These are phyloP conservation scores for Xylariaceae sp. DNA, from an alignment of 2,329 filamentous ascomycete species.

Conservation along the genomic window DNA sequence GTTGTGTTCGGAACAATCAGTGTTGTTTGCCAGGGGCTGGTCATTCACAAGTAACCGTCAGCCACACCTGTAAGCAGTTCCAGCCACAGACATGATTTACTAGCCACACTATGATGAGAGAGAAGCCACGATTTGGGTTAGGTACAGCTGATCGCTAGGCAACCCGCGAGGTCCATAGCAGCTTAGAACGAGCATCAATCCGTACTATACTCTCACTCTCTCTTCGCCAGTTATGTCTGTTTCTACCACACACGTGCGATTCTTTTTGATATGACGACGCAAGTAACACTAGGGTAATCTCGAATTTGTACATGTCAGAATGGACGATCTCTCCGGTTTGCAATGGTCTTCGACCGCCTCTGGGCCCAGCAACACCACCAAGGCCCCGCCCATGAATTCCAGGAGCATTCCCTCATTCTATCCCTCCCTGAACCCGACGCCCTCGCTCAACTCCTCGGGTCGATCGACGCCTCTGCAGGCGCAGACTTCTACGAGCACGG, in stretches of 20 bases:
- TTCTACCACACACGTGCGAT: constrained; percentile 17
- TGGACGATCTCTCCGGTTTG: constrained; percentile 34
- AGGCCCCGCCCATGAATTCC: constrained; percentile 27
- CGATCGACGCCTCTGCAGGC: constrained; percentile 52
- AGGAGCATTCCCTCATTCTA: constrained; percentile 30
- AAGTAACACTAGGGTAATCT: constrained; percentile 4
- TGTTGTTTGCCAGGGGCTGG: background rate
- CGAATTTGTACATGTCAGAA: constrained; percentile 16
- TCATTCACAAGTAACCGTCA: background rate
- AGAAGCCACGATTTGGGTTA: constrained; percentile 12
- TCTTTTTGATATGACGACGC: constrained; percentile 29
- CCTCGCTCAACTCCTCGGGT: constrained; percentile 51
- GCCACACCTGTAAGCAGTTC: constrained; percentile 1
- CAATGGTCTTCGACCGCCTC: constrained; percentile 33
- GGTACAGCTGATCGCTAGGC: too few species aligned
- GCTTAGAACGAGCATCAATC: too few species aligned
- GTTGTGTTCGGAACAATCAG: too few species aligned
- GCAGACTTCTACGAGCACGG: constrained; percentile 42
- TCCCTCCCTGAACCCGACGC: constrained; percentile 48
- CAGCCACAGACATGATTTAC: constrained; percentile 7
- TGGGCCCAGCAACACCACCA: constrained; percentile 20
- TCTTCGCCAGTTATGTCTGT: constrained; percentile 8
- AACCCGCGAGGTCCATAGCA: too few species aligned
- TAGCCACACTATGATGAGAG: constrained; percentile 4
- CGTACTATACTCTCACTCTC: background rate